Conservation (phyloP, 2,329 filamentous ascomycete species). For the Pestalotiopsis sp. region DNA sequence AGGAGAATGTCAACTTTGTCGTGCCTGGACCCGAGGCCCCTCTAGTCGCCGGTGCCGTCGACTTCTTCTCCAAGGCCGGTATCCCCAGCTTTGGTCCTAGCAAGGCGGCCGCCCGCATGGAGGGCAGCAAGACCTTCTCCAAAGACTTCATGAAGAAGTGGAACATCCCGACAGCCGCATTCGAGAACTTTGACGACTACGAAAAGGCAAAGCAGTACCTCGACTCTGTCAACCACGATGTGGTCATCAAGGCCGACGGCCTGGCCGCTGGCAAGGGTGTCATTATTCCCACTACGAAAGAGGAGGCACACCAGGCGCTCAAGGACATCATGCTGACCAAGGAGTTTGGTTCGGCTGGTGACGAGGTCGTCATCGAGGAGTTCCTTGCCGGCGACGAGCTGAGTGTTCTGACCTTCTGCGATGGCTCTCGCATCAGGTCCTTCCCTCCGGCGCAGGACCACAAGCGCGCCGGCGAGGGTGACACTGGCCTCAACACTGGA, state of each 20-base stretch:
- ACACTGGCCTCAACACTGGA: slow-evolving; percentile 90
- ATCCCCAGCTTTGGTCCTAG: slow-evolving; percentile 87
- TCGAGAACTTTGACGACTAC: slow-evolving; percentile 85
- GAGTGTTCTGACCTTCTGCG: slow-evolving; percentile 87
- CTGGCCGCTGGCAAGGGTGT: slow-evolving; percentile 95
- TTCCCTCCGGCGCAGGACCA: slow-evolving; percentile 94
- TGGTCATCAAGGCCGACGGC: slow-evolving; percentile 93
- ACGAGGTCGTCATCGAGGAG: slow-evolving; percentile 95
- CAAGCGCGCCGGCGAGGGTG: slow-evolving; percentile 90
- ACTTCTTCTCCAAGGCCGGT: slow-evolving; percentile 70
- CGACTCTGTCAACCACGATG: slow-evolving; percentile 67
- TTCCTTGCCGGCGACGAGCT: slow-evolving; percentile 90
- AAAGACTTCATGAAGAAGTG: slow-evolving; percentile 98
- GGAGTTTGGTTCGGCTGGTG: slow-evolving; percentile 83
- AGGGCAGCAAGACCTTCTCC: slow-evolving; percentile 95
- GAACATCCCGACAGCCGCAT: slow-evolving; percentile 86
- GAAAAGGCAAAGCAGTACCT: slow-evolving; percentile 75
- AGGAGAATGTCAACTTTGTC: slow-evolving; percentile 77
- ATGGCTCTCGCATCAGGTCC: slow-evolving; percentile 81
- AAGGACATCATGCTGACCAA: slow-evolving; percentile 88
- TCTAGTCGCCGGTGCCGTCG: slow-evolving; percentile 88
- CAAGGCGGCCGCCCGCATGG: slow-evolving; percentile 82
- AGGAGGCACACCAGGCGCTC: slow-evolving; percentile 80
- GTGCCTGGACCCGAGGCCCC: slow-evolving; percentile 91
- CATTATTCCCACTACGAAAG: slow-evolving; percentile 79